Base-by-base conservation (phyloP, 2,329 filamentous ascomycete species). In the Colletotrichum godetiae region DNA sequence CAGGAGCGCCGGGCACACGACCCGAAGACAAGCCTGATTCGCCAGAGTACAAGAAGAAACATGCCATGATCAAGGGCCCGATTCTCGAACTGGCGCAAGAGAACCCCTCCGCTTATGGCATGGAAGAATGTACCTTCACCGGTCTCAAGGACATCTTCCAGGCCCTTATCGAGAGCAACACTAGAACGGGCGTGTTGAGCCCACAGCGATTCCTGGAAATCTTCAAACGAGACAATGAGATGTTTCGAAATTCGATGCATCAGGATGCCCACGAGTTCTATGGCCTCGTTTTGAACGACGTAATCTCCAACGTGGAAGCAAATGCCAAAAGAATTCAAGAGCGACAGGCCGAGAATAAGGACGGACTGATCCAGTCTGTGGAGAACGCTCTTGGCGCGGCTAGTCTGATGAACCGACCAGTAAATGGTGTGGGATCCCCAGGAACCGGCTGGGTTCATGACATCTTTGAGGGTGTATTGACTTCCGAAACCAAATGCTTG, bases 191-290 rank as follows among this genome's bases (percentile, higher is more conserved):
- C 19, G 95, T 99, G 12, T 89, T 98, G 55, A 97, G 95, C 79
- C 97, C 97, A 1, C 92, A 96, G 78, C 93, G 95, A 75, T 98
- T 99, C 76, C 87, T 99, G 46, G 96, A 99, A 80, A 95, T 98
- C 31, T 91, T 99, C 79, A 94, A 95, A 80, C 91, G 94, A 75
- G 95, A 98, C 78, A 97, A 99, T 81, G 97, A 99, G 82, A 95
- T 98, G 93, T 99, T 99, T 79, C 92, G 95, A 72, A 96, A 95
- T 52, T 94, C 95, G 4, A 98, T 98, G 94, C 97, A 99, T 82
- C 97, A 99, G 81, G 97, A 99, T 81, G 97, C 97, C 1, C 97
- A 99, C 82, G 97, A 99, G 80, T 99, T 99, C 77, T 91, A 98
- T 78, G 97, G 97, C 73, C 86, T 98, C 37, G 88, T 99, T 2